phyloP scores from a whole-genome alignment of 371 early-diverging fungal species.

The Neoconidiobolus thromboides region DNA sequence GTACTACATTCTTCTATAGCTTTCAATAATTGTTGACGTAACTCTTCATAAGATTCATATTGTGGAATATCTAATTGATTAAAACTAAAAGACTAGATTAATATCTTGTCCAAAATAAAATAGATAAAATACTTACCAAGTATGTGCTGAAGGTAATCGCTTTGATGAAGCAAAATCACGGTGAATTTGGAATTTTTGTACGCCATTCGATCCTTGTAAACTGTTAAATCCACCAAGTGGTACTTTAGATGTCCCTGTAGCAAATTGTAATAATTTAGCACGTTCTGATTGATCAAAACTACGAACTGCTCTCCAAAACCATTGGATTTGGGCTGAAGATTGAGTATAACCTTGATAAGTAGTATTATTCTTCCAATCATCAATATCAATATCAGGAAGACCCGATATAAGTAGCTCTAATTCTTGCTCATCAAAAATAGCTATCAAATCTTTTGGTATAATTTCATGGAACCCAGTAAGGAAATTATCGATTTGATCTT shows the following conservation, averaged over 20 bases:
- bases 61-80: slow-evolving; percentile 96
- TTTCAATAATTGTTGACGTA: slow-evolving; percentile 65
- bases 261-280: slow-evolving; percentile 95
- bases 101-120: neutral
- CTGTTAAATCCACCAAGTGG: slow-evolving; percentile 92
- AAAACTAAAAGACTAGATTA: slow-evolving; percentile 35
- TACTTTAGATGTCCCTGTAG: slow-evolving; percentile 95
- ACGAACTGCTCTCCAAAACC: slow-evolving; percentile 99
- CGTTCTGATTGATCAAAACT: slow-evolving; percentile 92
- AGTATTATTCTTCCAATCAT: slow-evolving; percentile 98
- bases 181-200: slow-evolving; percentile 98
- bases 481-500: slow-evolving; percentile 86
- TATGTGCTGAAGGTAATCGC: slow-evolving; percentile 93
- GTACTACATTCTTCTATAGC: slow-evolving; percentile 91
- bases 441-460: slow-evolving; percentile 72
- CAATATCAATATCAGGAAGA: slow-evolving; percentile 93
- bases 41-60: slow-evolving; percentile 83
- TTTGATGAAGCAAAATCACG: slow-evolving; percentile 75
- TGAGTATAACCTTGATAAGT: slow-evolving; percentile 82
- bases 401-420: slow-evolving; percentile 96
- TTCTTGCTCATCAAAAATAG: slow-evolving; percentile 97
- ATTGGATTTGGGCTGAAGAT: slow-evolving; percentile 79
- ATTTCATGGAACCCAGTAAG: slow-evolving; percentile 91
- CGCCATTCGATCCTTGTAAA: slow-evolving; percentile 83
- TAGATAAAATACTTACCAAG: slow-evolving; percentile 48